Evolutionary conservation across 169 alveolate genomes (phyloP).

Genomic region (Plasmodium ovale): DNA sequence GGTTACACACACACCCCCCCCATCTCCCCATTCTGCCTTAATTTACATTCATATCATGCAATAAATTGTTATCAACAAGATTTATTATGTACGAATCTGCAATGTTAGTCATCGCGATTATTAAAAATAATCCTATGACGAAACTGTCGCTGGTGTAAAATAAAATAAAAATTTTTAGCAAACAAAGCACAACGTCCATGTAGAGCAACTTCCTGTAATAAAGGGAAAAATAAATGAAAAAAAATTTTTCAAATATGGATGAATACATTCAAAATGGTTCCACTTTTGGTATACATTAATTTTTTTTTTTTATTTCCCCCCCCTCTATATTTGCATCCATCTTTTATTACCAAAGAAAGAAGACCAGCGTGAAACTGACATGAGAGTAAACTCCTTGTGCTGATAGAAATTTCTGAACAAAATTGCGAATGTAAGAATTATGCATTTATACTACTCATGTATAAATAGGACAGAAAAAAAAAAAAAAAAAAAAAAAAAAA

Average conservation of each 20-base stretch:
- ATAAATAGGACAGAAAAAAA: no score
- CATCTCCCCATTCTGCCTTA: background rate
- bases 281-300: no score
- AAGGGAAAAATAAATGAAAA: background rate
- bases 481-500: no score
- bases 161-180: constrained; percentile 31
- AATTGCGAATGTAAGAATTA: no score
- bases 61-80: constrained; percentile 47
- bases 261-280: background rate
- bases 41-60: constrained; percentile 10
- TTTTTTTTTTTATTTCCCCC: background rate
- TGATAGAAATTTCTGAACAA: constrained; percentile 70
- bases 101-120: constrained; percentile 21
- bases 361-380: constrained; percentile 42
- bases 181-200: constrained; percentile 58
- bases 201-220: constrained; percentile 55
- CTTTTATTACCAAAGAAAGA: constrained; percentile 51
- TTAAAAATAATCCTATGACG: constrained; percentile 3
- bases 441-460: no score
- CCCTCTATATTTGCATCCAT: background rate
- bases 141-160: constrained; percentile 34
- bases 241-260: background rate
- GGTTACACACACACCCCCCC: background rate
- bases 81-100: constrained; percentile 50
- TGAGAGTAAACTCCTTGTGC: constrained; percentile 54